Percentiles rank a stretch among this genome's conserved stretches.
phyloP scores from a whole-genome alignment of 768 basidiomycete species.

The Infundibulicybe gibba region DNA sequence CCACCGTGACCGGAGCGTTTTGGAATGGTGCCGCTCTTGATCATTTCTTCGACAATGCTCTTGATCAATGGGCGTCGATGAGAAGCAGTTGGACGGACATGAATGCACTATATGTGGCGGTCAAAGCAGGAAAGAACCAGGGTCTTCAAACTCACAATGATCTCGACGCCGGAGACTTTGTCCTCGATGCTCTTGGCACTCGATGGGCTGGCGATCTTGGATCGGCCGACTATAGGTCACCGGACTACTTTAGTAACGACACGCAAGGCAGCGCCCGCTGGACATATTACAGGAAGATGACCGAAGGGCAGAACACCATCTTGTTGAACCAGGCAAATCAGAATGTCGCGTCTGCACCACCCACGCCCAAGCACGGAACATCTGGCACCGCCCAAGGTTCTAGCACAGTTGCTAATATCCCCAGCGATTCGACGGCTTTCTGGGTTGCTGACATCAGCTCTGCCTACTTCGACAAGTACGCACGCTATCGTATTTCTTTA shows the following conservation, averaged over 20 bases:
- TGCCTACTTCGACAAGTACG: constrained; percentile 75
- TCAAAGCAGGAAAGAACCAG: constrained; percentile 80
- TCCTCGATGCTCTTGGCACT: constrained; percentile 88
- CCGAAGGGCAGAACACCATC: constrained; percentile 96
- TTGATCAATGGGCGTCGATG: constrained; percentile 89
- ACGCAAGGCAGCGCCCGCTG: constrained; percentile 70
- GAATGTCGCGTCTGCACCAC: constrained; percentile 57
- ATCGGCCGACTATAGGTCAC: constrained; percentile 74
- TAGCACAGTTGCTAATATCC: constrained; percentile 70
- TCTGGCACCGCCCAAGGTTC: constrained; percentile 72
- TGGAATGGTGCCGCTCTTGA: constrained; percentile 88
- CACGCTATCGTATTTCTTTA: constrained; percentile 8
- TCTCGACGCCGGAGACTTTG: constrained; percentile 93
- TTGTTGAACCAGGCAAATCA: constrained; percentile 77
- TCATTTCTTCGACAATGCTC: constrained; percentile 65
- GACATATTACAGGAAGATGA: constrained; percentile 94
- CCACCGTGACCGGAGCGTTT: constrained; percentile 79
- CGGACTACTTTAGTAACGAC: constrained; percentile 76
- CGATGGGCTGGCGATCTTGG: constrained; percentile 97
- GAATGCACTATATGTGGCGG: constrained; percentile 78
- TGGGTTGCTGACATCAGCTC: constrained; percentile 75
- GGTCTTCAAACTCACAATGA: constrained; percentile 95
- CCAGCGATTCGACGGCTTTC: constrained; percentile 71
- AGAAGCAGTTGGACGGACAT: constrained; percentile 90
- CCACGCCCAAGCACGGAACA: constrained; percentile 49